Conservation (phyloP, 2,329 filamentous ascomycete genomes). For the Fusarium gaditjirri region DNA sequence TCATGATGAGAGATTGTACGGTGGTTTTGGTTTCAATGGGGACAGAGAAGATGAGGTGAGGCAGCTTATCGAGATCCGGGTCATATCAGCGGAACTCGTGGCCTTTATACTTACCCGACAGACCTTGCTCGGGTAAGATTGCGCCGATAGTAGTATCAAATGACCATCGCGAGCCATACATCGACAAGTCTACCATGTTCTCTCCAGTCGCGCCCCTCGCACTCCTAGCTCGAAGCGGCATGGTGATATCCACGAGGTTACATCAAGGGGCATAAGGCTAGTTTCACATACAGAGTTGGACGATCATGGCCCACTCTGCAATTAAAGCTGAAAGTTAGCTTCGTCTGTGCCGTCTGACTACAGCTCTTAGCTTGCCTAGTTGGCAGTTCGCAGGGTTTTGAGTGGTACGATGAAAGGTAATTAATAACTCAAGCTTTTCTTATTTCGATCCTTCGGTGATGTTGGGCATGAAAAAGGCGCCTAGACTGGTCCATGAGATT, state of each 20-base stretch:
- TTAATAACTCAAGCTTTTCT: not conserved
- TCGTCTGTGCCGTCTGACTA: not conserved
- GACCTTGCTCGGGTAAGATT: not conserved
- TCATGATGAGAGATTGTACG: not conserved
- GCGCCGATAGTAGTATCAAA: not conserved
- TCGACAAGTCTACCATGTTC: rapidly evolving
- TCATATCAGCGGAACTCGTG: rapidly evolving
- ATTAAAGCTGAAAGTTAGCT: not conserved
- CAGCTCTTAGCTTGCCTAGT: not conserved
- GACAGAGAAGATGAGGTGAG: not conserved
- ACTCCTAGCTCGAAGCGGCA: not conserved
- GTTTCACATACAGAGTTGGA: rapidly evolving
- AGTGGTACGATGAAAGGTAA: not conserved
- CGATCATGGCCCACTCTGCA: rapidly evolving
- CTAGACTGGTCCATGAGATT: not conserved
- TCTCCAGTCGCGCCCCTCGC: not conserved
- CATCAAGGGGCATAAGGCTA: not conserved
- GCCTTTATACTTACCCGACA: not conserved
- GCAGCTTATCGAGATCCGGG: not conserved
- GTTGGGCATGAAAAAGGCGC: rapidly evolving
- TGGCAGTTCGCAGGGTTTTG: rapidly evolving
- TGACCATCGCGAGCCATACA: not conserved
- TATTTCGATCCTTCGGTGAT: not conserved
- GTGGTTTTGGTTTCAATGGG: rapidly evolving
- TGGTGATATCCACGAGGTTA: rapidly evolving